Conservation (phyloP, 192 early-diverging fungal species). For the Mycoemilia scoparia region DNA sequence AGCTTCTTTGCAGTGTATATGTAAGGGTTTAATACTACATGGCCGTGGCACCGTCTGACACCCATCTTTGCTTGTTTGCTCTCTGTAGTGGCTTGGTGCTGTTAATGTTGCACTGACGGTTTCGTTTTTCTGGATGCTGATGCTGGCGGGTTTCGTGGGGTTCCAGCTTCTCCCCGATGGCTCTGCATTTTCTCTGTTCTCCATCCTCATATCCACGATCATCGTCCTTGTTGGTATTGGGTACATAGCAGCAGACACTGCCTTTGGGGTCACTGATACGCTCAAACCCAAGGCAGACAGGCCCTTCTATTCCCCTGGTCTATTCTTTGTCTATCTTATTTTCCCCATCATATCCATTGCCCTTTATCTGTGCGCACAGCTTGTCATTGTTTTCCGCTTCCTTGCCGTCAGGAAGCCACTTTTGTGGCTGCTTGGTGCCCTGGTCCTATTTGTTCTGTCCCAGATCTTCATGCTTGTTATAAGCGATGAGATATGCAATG, state of each 20-base stretch:
- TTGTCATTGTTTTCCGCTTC: conserved; percentile 21
- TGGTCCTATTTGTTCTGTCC: conserved; percentile 21
- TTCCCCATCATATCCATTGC: conserved; percentile 24
- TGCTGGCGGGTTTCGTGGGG: conserved; percentile 23
- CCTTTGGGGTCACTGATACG: conserved; percentile 24
- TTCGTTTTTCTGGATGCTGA: conserved; percentile 23
- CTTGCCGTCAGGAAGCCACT: conserved; percentile 24
- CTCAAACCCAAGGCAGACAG: conserved; percentile 19
- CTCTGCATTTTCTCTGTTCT: conserved; percentile 22
- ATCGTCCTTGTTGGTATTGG: conserved; percentile 24
- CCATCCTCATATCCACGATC: conserved; percentile 12
- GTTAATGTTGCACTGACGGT: conserved; percentile 25
- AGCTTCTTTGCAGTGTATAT: too few species aligned
- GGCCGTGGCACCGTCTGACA: too few species aligned
- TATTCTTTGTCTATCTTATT: conserved; percentile 27
- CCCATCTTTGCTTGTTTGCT: too few species aligned
- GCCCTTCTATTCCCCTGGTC: conserved; percentile 19
- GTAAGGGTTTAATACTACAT: too few species aligned
- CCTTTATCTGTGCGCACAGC: conserved; percentile 15
- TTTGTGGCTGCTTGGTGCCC: conserved; percentile 18
- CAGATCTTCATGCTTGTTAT: conserved; percentile 27
- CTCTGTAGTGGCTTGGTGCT: conserved; percentile 29
- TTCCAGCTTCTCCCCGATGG: conserved; percentile 30
- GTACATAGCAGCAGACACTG: conserved; percentile 27
- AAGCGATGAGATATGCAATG: conserved; percentile 31